Conservation (phyloP, 1,139 yeast genomes). For the Blastobotrys serpentis region DNA sequence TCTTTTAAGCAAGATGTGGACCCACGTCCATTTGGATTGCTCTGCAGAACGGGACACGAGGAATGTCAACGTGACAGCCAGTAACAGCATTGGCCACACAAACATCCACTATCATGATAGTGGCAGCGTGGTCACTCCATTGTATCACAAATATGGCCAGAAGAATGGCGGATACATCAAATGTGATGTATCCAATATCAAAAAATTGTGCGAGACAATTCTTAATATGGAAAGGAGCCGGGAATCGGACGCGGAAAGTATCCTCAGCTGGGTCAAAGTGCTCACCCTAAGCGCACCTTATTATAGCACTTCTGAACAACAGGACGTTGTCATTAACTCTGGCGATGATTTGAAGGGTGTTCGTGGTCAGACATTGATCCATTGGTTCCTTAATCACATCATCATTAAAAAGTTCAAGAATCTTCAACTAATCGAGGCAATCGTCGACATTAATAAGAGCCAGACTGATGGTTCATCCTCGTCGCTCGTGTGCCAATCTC, state of each 20-base stretch:
- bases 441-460: slow-evolving; percentile 9
- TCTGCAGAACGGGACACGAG: slow-evolving; percentile 7
- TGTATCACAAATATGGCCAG: slow-evolving; percentile 14
- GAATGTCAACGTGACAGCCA: slow-evolving; percentile 3
- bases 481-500: background rate
- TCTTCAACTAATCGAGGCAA: slow-evolving; percentile 14
- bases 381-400: slow-evolving; percentile 10
- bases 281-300: slow-evolving; percentile 13
- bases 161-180: slow-evolving; percentile 15
- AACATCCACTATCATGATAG: slow-evolving; percentile 5
- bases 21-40: slow-evolving; percentile 15
- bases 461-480: background rate
- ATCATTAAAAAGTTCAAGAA: slow-evolving; percentile 11
- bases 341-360: slow-evolving; percentile 3
- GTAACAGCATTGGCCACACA: slow-evolving; percentile 9
- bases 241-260: slow-evolving; percentile 15
- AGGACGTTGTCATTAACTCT: background rate
- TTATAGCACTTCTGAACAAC: slow-evolving; percentile 1
- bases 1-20: slow-evolving; percentile 16
- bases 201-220: slow-evolving; percentile 12
- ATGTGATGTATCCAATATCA: slow-evolving; percentile 11
- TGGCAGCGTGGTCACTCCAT: slow-evolving; percentile 1
- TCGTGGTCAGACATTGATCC: slow-evolving; percentile 4
- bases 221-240: slow-evolving; percentile 3
- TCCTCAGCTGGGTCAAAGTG: slow-evolving; percentile 15